Evolutionary conservation across 1,284 basidiomycete species (phyloP).

Genomic region (Trichosporon sp.): DNA sequence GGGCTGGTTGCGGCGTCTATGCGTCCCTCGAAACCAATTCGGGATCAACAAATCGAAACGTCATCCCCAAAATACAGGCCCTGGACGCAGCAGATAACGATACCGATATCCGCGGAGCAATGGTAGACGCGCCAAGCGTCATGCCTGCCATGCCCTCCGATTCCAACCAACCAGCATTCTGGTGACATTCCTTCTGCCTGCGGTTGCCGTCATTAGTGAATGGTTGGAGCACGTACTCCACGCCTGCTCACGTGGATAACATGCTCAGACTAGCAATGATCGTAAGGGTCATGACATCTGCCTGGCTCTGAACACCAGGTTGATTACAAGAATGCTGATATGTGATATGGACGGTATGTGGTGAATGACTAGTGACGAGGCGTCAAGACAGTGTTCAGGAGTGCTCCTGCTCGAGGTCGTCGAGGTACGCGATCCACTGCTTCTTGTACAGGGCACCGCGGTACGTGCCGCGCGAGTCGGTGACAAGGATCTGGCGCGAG

Average conservation of each 20-base stretch:
- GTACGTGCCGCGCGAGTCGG: conserved; percentile 78
- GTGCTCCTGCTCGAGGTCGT: conserved; percentile 64
- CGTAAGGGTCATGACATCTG: conserved; percentile 8
- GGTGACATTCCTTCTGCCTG: conserved; percentile 11
- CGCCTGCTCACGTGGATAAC: not conserved
- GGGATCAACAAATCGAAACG: not conserved
- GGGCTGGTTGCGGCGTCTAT: not conserved
- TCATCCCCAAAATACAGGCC: not conserved
- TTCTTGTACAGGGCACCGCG: conserved; percentile 92
- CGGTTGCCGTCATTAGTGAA: not conserved
- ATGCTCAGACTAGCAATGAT: not conserved
- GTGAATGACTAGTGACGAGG: not conserved
- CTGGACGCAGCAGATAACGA: not conserved
- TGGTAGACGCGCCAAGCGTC: not conserved
- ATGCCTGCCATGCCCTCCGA: not conserved
- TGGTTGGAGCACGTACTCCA: not conserved
- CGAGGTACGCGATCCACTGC: conserved; percentile 81
- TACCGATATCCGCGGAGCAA: not conserved
- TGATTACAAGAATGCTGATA: conserved; percentile 14
- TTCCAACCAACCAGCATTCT: not conserved
- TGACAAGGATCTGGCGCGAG: conserved; percentile 83
- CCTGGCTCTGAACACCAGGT: not conserved
- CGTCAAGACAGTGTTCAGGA: not conserved
- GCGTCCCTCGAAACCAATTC: not conserved
- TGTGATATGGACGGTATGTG: conserved; percentile 1